Evolutionary conservation across 108 stramenopile species (phyloP).

Genomic region (Cyclotella atomus): DNA sequence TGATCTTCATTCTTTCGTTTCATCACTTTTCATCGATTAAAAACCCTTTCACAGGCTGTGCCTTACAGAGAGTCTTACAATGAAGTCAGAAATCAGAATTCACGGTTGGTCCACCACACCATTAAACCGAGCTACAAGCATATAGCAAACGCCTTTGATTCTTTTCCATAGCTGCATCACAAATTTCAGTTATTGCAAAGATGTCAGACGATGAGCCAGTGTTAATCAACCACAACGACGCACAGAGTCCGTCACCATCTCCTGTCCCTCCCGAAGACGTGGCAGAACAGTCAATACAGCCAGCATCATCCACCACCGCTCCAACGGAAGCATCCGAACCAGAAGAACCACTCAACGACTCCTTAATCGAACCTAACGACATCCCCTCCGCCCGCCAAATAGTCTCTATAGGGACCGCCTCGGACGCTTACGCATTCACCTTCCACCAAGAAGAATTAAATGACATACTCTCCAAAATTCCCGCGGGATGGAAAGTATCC

Average conservation of each 20-base stretch:
- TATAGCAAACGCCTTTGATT: too few relatives aligned
- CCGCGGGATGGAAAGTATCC: slow-evolving; percentile 87
- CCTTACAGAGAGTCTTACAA: too few relatives aligned
- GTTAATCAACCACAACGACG: slow-evolving; percentile 42
- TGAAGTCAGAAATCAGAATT: too few relatives aligned
- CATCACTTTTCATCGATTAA: too few relatives aligned
- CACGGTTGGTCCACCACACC: too few relatives aligned
- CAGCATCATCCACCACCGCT: neutral
- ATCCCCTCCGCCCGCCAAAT: slow-evolving; percentile 71
- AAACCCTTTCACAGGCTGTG: too few relatives aligned
- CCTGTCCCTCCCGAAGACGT: slow-evolving; percentile 12
- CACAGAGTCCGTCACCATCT: slow-evolving; percentile 16
- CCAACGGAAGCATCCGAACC: neutral
- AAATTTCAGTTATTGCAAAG: too few relatives aligned
- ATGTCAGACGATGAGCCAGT: slow-evolving; percentile 36
- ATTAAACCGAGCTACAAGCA: too few relatives aligned
- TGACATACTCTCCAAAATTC: slow-evolving; percentile 74
- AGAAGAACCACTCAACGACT: slow-evolving; percentile 2
- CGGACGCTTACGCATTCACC: slow-evolving; percentile 79
- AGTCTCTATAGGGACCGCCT: slow-evolving; percentile 84
- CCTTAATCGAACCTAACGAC: neutral
- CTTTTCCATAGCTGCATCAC: too few relatives aligned
- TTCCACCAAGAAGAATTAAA: slow-evolving; percentile 86
- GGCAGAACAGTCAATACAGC: too few relatives aligned
- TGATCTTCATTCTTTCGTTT: too few relatives aligned